These are phyloP conservation scores for Phaeotremella fagi DNA, from an alignment of 768 basidiomycete genomes.

Conservation along the genomic window DNA sequence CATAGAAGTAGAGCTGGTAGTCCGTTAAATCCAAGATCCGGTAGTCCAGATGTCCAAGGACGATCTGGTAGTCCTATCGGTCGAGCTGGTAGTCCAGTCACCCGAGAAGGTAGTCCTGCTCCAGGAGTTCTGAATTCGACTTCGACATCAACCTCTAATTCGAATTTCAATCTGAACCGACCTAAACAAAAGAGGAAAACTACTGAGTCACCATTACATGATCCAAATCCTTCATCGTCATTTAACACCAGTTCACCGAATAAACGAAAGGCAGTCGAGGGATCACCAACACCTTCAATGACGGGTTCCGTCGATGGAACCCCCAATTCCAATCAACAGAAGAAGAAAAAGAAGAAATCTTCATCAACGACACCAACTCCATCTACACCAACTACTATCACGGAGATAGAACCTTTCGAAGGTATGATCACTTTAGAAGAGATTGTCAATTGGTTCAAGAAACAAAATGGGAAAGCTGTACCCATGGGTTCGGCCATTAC, in stretches of 20 bases:
- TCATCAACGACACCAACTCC: conserved; percentile 19
- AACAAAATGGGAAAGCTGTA: conserved; percentile 6
- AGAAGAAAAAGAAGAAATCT: conserved; percentile 28
- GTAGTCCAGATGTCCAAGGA: conserved; percentile 7
- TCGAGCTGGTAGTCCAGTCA: conserved; percentile 15
- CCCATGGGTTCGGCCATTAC: conserved; percentile 22
- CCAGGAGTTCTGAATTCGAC: conserved; percentile 2
- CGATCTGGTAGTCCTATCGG: background rate
- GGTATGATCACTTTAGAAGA: conserved; percentile 35
- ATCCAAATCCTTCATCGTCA: conserved; percentile 3
- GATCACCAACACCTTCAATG: conserved; percentile 6
- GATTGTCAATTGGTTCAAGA: conserved; percentile 30
- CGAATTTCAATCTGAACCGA: background rate
- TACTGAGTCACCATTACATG: conserved; percentile 11
- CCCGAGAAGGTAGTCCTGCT: conserved; percentile 12
- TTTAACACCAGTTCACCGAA: background rate
- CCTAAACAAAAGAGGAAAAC: conserved; percentile 9
- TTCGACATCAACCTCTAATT: background rate
- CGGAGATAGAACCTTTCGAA: conserved; percentile 24
- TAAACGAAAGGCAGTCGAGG: conserved; percentile 14
- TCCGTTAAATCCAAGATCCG: conserved; percentile 15
- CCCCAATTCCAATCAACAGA: background rate
- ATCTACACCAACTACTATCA: conserved; percentile 23
- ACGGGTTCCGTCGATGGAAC: background rate
- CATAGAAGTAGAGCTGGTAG: conserved; percentile 12